Percentiles rank a stretch among this genome's conserved stretches.
Conservation (phyloP, 2,329 filamentous ascomycete genomes). For the Sarocladium strictum region DNA sequence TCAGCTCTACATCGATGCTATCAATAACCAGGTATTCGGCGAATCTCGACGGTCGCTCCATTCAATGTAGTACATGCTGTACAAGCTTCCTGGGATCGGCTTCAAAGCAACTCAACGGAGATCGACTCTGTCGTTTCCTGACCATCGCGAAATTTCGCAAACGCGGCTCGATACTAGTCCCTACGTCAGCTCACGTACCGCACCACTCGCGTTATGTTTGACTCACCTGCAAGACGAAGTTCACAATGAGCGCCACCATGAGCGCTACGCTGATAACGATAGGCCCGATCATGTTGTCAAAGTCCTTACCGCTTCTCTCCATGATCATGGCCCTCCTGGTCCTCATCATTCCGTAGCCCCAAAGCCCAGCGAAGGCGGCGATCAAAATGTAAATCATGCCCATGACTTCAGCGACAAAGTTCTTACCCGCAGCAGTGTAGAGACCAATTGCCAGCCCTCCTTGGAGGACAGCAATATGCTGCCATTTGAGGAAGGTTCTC, state of each 20-base stretch:
- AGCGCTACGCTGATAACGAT: conserved; percentile 76
- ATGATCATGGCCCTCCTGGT: conserved; percentile 72
- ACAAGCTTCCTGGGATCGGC: not conserved
- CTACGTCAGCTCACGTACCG: conserved; percentile 9
- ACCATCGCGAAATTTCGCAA: conserved; percentile 20
- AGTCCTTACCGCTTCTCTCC: conserved; percentile 82
- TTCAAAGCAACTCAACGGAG: conserved; percentile 25
- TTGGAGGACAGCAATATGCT: conserved; percentile 86
- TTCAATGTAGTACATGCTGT: not conserved
- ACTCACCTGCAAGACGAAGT: conserved; percentile 80
- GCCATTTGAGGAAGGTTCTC: conserved; percentile 97
- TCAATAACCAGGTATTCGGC: not conserved
- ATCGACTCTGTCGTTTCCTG: conserved; percentile 10
- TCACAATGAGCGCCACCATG: conserved; percentile 71
- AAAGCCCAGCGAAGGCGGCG: conserved; percentile 74
- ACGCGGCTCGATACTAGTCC: conserved; percentile 26
- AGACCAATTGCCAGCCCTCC: conserved; percentile 77
- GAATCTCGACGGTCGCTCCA: not conserved
- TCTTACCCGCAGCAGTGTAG: conserved; percentile 80
- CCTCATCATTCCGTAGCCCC: conserved; percentile 83
- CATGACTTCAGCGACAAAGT: conserved; percentile 68
- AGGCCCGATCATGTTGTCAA: conserved; percentile 84
- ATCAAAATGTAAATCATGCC: conserved; percentile 80
- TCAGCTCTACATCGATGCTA: not conserved
- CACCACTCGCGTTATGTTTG: not conserved